Evolutionary conservation across 2,329 filamentous ascomycete genomes (phyloP), one percentile per base, ranked within the genome.

Genomic region (Colletotrichum destructivum): DNA sequence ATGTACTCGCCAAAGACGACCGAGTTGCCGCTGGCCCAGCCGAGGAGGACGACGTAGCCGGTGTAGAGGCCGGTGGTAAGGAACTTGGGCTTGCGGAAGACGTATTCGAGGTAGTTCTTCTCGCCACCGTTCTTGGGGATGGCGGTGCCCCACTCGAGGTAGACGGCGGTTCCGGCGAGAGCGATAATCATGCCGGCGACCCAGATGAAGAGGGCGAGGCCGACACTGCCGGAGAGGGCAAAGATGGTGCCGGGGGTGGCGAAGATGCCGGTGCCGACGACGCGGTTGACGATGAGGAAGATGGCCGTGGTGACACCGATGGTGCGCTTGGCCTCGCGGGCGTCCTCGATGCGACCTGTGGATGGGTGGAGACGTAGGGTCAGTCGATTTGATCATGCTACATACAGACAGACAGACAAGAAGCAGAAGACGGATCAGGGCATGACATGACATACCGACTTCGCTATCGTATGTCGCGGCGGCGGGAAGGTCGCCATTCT

Each of bases 1-100:
- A 93, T 89, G 79, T 93, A 93, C 78, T 92, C 90, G 71, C 91
- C 91, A 74, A 93, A 93, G 49, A 93, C 87, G 73, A 93, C 89
- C 0, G 88, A 91, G 79, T 93, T 93, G 16, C 88, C 88, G 8
- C 88, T 88, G 0, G 90, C 89, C 89, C 90, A 92, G 15, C 88
- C 89, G 21, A 92, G 86, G 1, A 93, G 84, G 35, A 93, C 77
- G 15, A 91, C 88, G 73, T 92, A 92, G 40, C 87, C 86, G 4
- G 86, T 83, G 79, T 91, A 92, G 66, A 92, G 81, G 16, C 85
- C 87, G 9, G 90, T 92, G 56, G 85, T 86, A 11, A 92, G 84
- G 77, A 91, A 91, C 75, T 83, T 85, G 2, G 91, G 91, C 75
- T 84, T 86, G 46, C 87, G 85, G 82, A 87, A 92, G 62, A 91